Evolutionary conservation across 495 filamentous ascomycete genomes (phyloP), one percentile per base, ranked within the genome.

Genomic region (Trichoderma asperelloides): DNA sequence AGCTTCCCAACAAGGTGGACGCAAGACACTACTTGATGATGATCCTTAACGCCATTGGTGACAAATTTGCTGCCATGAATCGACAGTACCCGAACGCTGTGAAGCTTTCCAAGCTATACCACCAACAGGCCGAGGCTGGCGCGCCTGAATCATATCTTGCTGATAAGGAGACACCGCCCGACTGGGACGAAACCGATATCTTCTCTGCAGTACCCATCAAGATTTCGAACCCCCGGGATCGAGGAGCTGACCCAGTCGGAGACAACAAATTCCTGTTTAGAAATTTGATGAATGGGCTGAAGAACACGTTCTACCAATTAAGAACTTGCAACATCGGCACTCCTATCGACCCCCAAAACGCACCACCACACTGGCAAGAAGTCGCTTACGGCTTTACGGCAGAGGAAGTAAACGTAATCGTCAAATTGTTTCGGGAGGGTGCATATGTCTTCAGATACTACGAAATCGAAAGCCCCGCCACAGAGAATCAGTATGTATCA

Each of bases 181-280:
- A 96, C 65, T 98, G 94, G 90, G 96, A 99, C 73, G 93, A 97
- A 75, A 94, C 94, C 63, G 96, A 99, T 76, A 98, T 99, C 66
- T 98, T 97, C 75, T 89, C 84, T 51, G 96, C 96, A 9, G 95
- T 92, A 71, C 96, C 96, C 0, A 98, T 99, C 77, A 97, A 96
- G 78, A 93, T 91, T 0, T 91, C 92, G 2, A 97, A 91, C 71
- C 93, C 95, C 12, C 87, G 95, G 23, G 96, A 99, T 71, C 87
- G 95, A 33, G 91, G 87, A 47, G 88, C 90, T 16, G 93, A 97
- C 75, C 94, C 96, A 0, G 91, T 98, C n/a, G 88, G 89, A 28
- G 96, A 99, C 74, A 99, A 98, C 77, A 95, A 98, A 70, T 99
- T 98, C 72, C 78, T 99, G 1, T 98, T 99, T 80, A 96, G 92